Percentiles rank a stretch among this genome's conserved stretches.
phyloP scores from a whole-genome alignment of 768 basidiomycete genomes.

The Coprinopsis strossmayeri region DNA sequence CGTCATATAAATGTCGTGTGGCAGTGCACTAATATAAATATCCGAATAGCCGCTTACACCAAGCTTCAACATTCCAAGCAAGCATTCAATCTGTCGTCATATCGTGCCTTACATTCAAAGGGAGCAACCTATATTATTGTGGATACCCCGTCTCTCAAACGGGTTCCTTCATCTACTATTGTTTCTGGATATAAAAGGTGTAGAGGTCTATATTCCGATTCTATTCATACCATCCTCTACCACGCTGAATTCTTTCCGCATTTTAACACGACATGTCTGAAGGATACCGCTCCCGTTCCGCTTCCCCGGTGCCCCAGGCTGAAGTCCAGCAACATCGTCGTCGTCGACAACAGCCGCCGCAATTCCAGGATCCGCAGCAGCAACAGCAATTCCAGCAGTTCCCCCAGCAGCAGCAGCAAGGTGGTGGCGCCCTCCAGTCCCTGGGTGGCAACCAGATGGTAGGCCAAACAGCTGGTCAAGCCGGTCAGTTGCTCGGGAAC shows the following conservation, averaged over 20 bases:
- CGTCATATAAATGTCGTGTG: too few relatives aligned
- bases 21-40: too few relatives aligned
- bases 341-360: neutral
- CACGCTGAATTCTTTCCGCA: too few relatives aligned
- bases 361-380: neutral
- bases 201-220: too few relatives aligned
- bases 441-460: conserved; percentile 6
- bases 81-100: too few relatives aligned
- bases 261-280: neutral
- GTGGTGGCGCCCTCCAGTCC: conserved; percentile 1
- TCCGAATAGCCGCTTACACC: neutral
- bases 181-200: too few relatives aligned
- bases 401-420: conserved; percentile 1
- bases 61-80: neutral
- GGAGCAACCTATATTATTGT: too few relatives aligned
- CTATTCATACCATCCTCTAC: conserved; percentile 10
- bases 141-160: too few relatives aligned
- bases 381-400: conserved; percentile 3
- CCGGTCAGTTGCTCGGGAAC: neutral
- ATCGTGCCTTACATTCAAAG: too few relatives aligned
- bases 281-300: neutral
- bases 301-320: neutral
- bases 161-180: too few relatives aligned
- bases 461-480: neutral
- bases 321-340: neutral